These are phyloP conservation scores for Crotalaria pallida DNA, from an alignment of 306 rosid species.

Conservation along the genomic window DNA sequence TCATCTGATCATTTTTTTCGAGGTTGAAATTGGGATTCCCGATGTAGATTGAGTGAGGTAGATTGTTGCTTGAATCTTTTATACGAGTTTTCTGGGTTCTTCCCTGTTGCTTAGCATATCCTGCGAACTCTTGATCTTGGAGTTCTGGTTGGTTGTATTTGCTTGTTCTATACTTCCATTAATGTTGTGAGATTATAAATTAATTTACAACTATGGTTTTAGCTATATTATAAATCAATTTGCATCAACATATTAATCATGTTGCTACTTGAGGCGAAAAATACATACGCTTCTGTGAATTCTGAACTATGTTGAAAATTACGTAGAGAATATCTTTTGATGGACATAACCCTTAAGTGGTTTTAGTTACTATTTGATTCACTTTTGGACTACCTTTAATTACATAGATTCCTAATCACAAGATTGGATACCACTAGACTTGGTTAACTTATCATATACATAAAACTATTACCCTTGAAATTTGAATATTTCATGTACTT, in stretches of 20 bases:
- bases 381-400: too few relatives aligned
- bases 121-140: not conserved
- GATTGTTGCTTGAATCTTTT: not conserved
- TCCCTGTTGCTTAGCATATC: not conserved
- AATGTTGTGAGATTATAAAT: not conserved
- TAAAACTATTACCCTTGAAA: not conserved
- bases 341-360: not conserved
- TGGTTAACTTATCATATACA: not conserved
- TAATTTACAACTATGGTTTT: not conserved
- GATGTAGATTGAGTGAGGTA: too few relatives aligned
- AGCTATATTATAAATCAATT: not conserved
- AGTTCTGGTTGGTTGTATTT: not conserved
- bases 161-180: not conserved
- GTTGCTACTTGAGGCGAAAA: not conserved
- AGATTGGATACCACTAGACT: not conserved
- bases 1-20: too few relatives aligned
- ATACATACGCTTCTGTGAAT: too few relatives aligned
- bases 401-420: not conserved
- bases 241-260: not conserved
- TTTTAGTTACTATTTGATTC: not conserved
- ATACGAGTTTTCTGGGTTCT: not conserved
- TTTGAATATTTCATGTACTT: not conserved
- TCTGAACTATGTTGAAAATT: too few relatives aligned
- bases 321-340: not conserved
- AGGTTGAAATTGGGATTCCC: too few relatives aligned